phyloP scores from a whole-genome alignment of 164 flowering plant genomes.

The Kalanchoe fedtschenkoi region DNA sequence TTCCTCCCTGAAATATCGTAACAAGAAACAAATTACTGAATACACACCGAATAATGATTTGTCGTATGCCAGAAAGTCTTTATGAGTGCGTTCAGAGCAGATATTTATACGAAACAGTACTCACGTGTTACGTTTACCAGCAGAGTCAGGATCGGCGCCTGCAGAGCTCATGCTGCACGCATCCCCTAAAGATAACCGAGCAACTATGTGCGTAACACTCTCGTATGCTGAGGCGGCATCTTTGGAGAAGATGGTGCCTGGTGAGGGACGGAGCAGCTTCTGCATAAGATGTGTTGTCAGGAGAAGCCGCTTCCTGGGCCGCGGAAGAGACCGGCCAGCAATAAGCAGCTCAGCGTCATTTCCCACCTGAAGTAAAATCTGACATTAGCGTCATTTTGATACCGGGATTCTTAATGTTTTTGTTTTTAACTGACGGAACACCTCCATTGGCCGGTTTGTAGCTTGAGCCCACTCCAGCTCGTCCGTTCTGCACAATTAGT shows the following conservation, averaged over 20 bases:
- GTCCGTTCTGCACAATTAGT: slow-evolving; percentile 36
- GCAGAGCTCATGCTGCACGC: slow-evolving; percentile 47
- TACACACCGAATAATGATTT: too few relatives aligned
- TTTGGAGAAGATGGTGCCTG: slow-evolving; percentile 34
- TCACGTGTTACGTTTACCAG: slow-evolving; percentile 28
- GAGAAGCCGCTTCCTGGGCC: slow-evolving; percentile 55
- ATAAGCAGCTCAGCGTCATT: slow-evolving; percentile 38
- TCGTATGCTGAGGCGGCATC: slow-evolving; percentile 38
- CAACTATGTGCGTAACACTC: slow-evolving; percentile 30
- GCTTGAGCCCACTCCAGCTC: slow-evolving; percentile 62
- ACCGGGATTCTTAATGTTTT: not conserved
- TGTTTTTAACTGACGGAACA: slow-evolving; percentile 28
- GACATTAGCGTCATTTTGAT: not conserved
- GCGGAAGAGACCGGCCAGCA: slow-evolving; percentile 22
- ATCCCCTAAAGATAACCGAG: slow-evolving; percentile 56
- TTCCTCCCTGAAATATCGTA: slow-evolving; percentile 1
- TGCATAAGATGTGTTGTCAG: slow-evolving; percentile 74
- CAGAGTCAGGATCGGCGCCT: slow-evolving; percentile 17
- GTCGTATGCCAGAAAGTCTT: too few relatives aligned
- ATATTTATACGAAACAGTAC: too few relatives aligned
- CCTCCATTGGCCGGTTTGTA: slow-evolving; percentile 45
- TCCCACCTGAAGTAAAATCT: slow-evolving; percentile 33
- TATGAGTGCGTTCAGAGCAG: too few relatives aligned
- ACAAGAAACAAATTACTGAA: too few relatives aligned
- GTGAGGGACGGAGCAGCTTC: slow-evolving; percentile 47